A percentile compares a stretch with the other conserved stretches of the same genome.
phyloP scores from a whole-genome alignment of 768 basidiomycete genomes.

The Mycena kentingensis region DNA sequence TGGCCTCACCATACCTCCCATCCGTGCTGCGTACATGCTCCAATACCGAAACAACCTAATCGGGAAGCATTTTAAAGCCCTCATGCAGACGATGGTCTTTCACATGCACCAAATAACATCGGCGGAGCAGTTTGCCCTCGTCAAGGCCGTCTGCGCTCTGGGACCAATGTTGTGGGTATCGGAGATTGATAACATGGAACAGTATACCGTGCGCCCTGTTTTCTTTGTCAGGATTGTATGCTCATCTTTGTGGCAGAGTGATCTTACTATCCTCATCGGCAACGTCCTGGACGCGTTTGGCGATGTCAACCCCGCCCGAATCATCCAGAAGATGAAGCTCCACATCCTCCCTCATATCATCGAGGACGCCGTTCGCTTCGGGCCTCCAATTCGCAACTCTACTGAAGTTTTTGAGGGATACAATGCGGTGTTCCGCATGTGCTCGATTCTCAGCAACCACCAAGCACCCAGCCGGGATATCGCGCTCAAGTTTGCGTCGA shows the following conservation, averaged over 20 bases:
- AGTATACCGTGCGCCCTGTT: slow-evolving; percentile 23
- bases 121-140: slow-evolving; percentile 6
- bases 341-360: slow-evolving; percentile 34
- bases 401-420: slow-evolving; percentile 43
- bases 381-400: slow-evolving; percentile 34
- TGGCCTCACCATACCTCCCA: slow-evolving; percentile 20
- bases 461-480: slow-evolving; percentile 40
- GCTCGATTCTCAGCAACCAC: slow-evolving; percentile 38
- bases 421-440: slow-evolving; percentile 40
- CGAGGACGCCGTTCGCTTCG: slow-evolving; percentile 33
- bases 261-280: slow-evolving; percentile 30
- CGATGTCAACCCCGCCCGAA: slow-evolving; percentile 34
- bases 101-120: slow-evolving; percentile 1
- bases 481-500: slow-evolving; percentile 24
- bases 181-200: slow-evolving; percentile 21
- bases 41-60: slow-evolving; percentile 22
- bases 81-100: slow-evolving; percentile 21
- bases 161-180: slow-evolving; percentile 20
- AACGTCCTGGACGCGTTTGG: slow-evolving; percentile 41
- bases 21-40: slow-evolving; percentile 20
- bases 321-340: slow-evolving; percentile 35
- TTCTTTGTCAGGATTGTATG: not conserved
- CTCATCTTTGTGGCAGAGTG: slow-evolving; percentile 23
- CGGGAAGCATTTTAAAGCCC: slow-evolving; percentile 28
- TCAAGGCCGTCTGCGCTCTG: slow-evolving; percentile 19